phyloP scores from a whole-genome alignment of 2,329 filamentous ascomycete genomes.

The Monosporascus cannonballus region DNA sequence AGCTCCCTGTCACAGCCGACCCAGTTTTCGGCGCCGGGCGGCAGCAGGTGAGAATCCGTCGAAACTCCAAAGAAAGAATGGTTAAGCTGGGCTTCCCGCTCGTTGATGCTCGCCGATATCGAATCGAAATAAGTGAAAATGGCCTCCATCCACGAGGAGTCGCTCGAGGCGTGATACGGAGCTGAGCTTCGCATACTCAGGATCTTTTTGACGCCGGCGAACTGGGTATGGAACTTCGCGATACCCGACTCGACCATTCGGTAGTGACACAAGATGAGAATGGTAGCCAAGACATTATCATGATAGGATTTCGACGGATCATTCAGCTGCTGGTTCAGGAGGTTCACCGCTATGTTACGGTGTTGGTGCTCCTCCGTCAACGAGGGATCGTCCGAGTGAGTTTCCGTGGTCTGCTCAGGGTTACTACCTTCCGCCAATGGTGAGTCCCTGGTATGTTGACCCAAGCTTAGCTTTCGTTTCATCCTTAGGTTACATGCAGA shows the following conservation, averaged over 20 bases:
- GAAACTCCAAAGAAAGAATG: slow-evolving; percentile 55
- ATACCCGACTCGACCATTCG: slow-evolving; percentile 91
- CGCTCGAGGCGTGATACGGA: slow-evolving; percentile 49
- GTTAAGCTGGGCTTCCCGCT: slow-evolving; percentile 77
- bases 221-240: slow-evolving; percentile 87
- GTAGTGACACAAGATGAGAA: slow-evolving; percentile 84
- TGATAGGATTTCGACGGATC: slow-evolving; percentile 69
- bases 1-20: slow-evolving; percentile 81
- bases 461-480: slow-evolving; percentile 62
- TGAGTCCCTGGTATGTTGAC: slow-evolving; percentile 47
- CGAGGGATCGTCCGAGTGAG: slow-evolving; percentile 55
- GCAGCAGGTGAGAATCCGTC: slow-evolving; percentile 42
- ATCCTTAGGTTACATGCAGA: slow-evolving; percentile 87
- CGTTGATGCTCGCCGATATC: slow-evolving; percentile 85
- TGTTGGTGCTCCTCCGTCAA: slow-evolving; percentile 80
- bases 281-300: slow-evolving; percentile 81
- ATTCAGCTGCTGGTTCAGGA: slow-evolving; percentile 78
- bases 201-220: slow-evolving; percentile 88
- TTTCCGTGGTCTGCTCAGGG: slow-evolving; percentile 38
- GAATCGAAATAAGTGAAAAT: slow-evolving; percentile 95
- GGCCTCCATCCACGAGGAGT: slow-evolving; percentile 84
- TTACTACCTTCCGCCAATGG: slow-evolving; percentile 41
- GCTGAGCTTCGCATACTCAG: slow-evolving; percentile 64
- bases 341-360: slow-evolving; percentile 68
- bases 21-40: slow-evolving; percentile 70